Conservation (phyloP, 768 basidiomycete species). For the Paxillus ammoniavirescens region DNA sequence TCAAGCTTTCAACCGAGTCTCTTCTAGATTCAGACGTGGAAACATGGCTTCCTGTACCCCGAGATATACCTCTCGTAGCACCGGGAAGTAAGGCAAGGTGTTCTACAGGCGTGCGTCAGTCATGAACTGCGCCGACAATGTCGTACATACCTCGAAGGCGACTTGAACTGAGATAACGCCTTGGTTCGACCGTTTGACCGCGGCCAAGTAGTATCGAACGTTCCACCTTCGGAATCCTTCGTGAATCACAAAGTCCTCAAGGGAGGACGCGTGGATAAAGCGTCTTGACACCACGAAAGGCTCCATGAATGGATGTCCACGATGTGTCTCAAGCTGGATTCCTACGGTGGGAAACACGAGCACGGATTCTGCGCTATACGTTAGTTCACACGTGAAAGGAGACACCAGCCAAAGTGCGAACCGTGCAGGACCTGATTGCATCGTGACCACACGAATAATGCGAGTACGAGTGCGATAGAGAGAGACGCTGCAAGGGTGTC, state of each 20-base stretch:
- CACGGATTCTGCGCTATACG: conserved; percentile 56
- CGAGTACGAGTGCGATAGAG: conserved; percentile 13
- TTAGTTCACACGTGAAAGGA: background rate
- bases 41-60: conserved; percentile 52
- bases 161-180: conserved; percentile 44
- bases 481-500: conserved; percentile 10
- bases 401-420: conserved; percentile 16
- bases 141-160: conserved; percentile 54
- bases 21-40: background rate
- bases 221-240: conserved; percentile 75
- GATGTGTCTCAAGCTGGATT: conserved; percentile 71
- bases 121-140: background rate
- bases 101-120: conserved; percentile 42
- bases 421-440: conserved; percentile 49
- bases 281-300: conserved; percentile 36
- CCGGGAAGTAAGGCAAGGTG: conserved; percentile 57
- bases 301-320: conserved; percentile 46
- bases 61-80: conserved; percentile 58
- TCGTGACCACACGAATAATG: conserved; percentile 33
- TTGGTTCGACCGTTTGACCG: conserved; percentile 33
- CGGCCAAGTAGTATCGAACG: conserved; percentile 65
- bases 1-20: too few relatives aligned
- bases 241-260: conserved; percentile 69
- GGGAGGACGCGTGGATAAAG: conserved; percentile 55
- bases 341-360: conserved; percentile 66